phyloP scores from a whole-genome alignment of 108 stramenopile genomes.

The Cyclotella cryptica region DNA sequence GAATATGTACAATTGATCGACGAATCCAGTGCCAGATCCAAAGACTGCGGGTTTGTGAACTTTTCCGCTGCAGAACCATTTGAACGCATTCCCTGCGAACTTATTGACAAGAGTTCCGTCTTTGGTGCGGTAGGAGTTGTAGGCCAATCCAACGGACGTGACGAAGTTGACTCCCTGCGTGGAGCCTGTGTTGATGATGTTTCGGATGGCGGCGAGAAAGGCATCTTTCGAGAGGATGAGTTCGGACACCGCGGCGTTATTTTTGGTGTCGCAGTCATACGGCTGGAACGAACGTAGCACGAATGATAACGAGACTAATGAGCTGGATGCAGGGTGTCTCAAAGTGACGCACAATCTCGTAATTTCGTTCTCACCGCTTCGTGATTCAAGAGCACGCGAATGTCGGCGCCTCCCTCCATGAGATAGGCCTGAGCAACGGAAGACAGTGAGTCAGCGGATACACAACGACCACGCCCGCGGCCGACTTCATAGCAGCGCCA shows the following conservation, averaged over 20 bases:
- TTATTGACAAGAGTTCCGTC: slow-evolving; percentile 1
- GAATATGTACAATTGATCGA: slow-evolving; percentile 38
- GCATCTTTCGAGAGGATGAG: slow-evolving; percentile 21
- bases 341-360: background rate
- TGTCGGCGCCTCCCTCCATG: slow-evolving; percentile 1
- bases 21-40: slow-evolving; percentile 34
- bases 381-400: slow-evolving; percentile 37
- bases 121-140: slow-evolving; percentile 15
- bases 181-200: background rate
- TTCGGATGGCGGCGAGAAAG: slow-evolving; percentile 11
- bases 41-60: slow-evolving; percentile 25
- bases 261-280: slow-evolving; percentile 1
- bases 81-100: slow-evolving; percentile 5
- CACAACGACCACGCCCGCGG: background rate
- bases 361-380: slow-evolving; percentile 10
- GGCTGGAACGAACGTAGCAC: background rate
- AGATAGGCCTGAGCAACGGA: background rate
- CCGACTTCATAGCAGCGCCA: background rate
- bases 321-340: background rate
- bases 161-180: background rate
- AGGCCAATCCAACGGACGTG: slow-evolving; percentile 4
- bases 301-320: background rate
- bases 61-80: slow-evolving; percentile 40
- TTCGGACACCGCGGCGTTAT: slow-evolving; percentile 25
- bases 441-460: background rate